Base-by-base conservation (phyloP, 2,329 filamentous ascomycete species). In the Venturia nashicola region DNA sequence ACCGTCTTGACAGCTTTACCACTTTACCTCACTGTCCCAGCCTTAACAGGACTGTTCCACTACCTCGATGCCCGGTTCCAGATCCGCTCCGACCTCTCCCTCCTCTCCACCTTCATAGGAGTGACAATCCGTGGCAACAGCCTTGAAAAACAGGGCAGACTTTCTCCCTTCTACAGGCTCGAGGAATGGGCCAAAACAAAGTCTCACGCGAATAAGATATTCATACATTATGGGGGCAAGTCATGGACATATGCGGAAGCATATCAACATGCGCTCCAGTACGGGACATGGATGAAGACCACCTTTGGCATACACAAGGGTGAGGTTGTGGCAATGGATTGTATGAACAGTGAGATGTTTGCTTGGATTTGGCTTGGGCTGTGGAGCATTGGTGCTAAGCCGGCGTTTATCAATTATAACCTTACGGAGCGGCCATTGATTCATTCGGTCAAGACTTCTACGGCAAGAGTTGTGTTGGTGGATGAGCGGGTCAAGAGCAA, bases 371-470 rank as follows among this genome's bases (percentile, higher is more conserved):
- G 86, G 80, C 78, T 92, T 63, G 91, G 87, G 0, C 75, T 96
- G 40, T 96, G 90, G 90, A 85, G 86, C 39, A 85, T 96, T 65
- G 91, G 91, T 12, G 91, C 89, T 0, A 86, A 86, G 64, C 90
- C 91, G 0, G 91, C 91, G 0, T 90, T 94, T 69, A 88, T 96
- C 76, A 96, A 96, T 75, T 93, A 92, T 75, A 94, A 94, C 71
- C 77, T 96, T 60, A 81, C 82, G 0, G 87, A 86, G 14, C 83
- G 87, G 36, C 81, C 90, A 0, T 77, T 96, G 66, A 73, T 83
- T 3, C 91, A 96, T 74, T 93, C 89, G 68, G 79, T 95, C 55
- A 82, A 81, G 67, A 83, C 85, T 1, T 87, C 89, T 1, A 85
- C 82, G 0, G 79, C 89, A 0, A 82, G 81, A 11, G 71, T 95